Conservation (phyloP, 2,329 filamentous ascomycete genomes). For the Alternaria triticina region DNA sequence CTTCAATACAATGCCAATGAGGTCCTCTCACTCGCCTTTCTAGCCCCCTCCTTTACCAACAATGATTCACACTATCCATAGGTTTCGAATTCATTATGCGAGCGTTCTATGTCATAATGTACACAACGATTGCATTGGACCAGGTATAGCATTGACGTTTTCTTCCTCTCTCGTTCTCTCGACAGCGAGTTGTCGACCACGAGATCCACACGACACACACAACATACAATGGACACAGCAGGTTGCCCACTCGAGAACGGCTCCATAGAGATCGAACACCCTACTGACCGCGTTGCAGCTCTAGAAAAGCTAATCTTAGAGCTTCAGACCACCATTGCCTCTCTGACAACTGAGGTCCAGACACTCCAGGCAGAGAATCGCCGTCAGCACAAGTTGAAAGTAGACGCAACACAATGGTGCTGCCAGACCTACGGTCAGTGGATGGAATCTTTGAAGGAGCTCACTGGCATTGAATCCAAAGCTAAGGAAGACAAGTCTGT, state of each 20-base stretch:
- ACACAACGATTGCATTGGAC: not conserved
- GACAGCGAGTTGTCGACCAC: not conserved
- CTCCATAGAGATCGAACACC: not conserved
- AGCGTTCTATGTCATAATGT: not conserved
- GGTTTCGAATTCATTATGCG: not conserved
- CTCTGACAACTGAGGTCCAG: not conserved
- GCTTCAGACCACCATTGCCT: not conserved
- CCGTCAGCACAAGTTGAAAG: not conserved
- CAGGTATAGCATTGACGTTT: not conserved
- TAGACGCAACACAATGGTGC: not conserved
- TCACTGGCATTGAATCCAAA: not conserved
- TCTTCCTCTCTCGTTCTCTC: not conserved
- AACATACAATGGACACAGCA: not conserved
- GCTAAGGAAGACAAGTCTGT: not conserved
- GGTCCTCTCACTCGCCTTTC: not conserved
- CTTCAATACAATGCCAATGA: not conserved
- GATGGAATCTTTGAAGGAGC: not conserved
- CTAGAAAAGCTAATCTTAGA: not conserved
- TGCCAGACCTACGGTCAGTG: not conserved
- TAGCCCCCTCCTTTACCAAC: not conserved
- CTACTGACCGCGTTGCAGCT: not conserved
- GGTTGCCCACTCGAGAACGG: not conserved
- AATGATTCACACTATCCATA: not conserved
- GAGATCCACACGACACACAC: not conserved
- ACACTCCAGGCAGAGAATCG: not conserved